phyloP scores from a whole-genome alignment of 2,329 filamentous ascomycete species.

The Fusarium poae region DNA sequence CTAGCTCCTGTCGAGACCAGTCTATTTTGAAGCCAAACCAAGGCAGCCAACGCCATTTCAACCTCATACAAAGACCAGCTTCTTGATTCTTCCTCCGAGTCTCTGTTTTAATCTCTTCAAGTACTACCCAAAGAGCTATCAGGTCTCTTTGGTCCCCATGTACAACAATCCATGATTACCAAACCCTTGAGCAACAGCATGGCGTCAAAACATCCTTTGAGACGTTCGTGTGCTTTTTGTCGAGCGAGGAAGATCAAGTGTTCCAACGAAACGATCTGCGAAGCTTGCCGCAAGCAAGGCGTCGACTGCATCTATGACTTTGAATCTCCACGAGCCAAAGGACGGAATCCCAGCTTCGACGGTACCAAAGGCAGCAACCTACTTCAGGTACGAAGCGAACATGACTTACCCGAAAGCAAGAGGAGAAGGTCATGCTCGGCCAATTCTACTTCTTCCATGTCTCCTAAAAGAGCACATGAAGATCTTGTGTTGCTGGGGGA shows the following conservation, averaged over 20 bases:
- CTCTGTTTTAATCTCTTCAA: slow-evolving; percentile 4
- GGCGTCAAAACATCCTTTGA: slow-evolving; percentile 52
- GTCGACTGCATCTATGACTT: slow-evolving; percentile 57
- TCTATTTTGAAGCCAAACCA: slow-evolving; percentile 28
- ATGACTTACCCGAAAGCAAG: slow-evolving; percentile 34
- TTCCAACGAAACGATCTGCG: slow-evolving; percentile 56
- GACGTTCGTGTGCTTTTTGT: slow-evolving; percentile 55
- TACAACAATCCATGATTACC: slow-evolving; percentile 20
- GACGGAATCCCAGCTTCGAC: slow-evolving; percentile 48
- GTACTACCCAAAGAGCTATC: not conserved
- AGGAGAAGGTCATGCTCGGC: slow-evolving; percentile 47
- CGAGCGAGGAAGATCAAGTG: slow-evolving; percentile 57
- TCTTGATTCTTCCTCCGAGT: slow-evolving; percentile 17
- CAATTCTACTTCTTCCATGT: slow-evolving; percentile 45
- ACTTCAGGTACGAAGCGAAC: slow-evolving; percentile 29
- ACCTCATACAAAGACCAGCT: slow-evolving; percentile 33
- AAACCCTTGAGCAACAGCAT: slow-evolving; percentile 38
- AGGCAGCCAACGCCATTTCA: slow-evolving; percentile 35
- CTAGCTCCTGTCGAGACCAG: slow-evolving; percentile 30
- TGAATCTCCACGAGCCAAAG: slow-evolving; percentile 51
- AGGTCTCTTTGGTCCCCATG: slow-evolving; percentile 8
- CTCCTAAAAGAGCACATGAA: slow-evolving; percentile 41
- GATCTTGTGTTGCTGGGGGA: slow-evolving; percentile 35
- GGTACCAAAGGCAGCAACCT: slow-evolving; percentile 37
- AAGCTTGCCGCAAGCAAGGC: slow-evolving; percentile 54